phyloP scores from a whole-genome alignment of 352 stramenopile species.

The Phytophthora sansomeana region DNA sequence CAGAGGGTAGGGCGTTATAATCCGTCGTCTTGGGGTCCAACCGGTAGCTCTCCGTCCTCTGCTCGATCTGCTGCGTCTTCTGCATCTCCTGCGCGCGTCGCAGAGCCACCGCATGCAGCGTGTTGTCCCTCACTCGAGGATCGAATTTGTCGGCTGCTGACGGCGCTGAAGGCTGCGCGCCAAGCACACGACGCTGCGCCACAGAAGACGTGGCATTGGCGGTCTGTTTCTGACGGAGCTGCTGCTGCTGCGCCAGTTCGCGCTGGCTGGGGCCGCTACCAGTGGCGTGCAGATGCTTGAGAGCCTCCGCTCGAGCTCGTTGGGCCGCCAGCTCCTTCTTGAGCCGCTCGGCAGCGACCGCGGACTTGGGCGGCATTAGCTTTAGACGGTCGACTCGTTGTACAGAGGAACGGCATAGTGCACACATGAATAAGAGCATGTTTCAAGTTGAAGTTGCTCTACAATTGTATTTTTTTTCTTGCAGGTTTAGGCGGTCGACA shows the following conservation, averaged over 20 bases:
- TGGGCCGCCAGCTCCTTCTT: slow-evolving; percentile 72
- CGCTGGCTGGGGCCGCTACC: slow-evolving; percentile 72
- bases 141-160: slow-evolving; percentile 39
- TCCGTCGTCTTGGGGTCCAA: slow-evolving; percentile 18
- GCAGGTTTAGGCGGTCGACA: no score
- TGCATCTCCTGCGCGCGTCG: slow-evolving; percentile 55
- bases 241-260: slow-evolving; percentile 69
- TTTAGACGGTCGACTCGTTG: neutral
- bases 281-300: slow-evolving; percentile 68
- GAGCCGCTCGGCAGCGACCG: slow-evolving; percentile 52
- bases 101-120: slow-evolving; percentile 66
- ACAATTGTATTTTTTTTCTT: no score
- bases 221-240: slow-evolving; percentile 56
- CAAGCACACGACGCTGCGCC: slow-evolving; percentile 48
- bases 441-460: slow-evolving; percentile 1
- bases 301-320: slow-evolving; percentile 64
- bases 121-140: slow-evolving; percentile 76
- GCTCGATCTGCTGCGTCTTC: slow-evolving; percentile 31
- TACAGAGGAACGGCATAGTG: no score
- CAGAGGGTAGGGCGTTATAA: slow-evolving; percentile 41
- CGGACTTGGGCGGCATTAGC: slow-evolving; percentile 53
- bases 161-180: slow-evolving; percentile 21
- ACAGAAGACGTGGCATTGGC: slow-evolving; percentile 54
- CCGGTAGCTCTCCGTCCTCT: slow-evolving; percentile 27
- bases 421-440: neutral